Base-by-base conservation (phyloP, 768 basidiomycete genomes). In the Pleurotus ostreatus region DNA sequence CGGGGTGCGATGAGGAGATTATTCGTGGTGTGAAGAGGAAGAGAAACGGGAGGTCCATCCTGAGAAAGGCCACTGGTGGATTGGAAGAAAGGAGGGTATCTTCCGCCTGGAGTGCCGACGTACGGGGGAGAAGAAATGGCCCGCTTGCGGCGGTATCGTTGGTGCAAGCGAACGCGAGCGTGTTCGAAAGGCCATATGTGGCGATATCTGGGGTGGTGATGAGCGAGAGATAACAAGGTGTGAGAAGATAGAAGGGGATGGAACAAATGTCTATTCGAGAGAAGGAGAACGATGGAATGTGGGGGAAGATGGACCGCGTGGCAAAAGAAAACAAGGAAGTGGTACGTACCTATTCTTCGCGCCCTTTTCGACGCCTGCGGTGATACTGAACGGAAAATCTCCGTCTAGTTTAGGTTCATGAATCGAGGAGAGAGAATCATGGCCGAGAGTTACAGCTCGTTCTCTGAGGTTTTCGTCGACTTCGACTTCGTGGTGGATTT, bases 121-220 rank as follows among this genome's bases (percentile, higher is more conserved):
- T 53, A 41, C 9, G 51, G 39, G 1, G 45, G 45, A 11, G 44
- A 47, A 47, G 46, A 34, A 49, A 52, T 40, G 18, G 57, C 26
- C 22, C 57, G 55, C 46, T 54, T 55, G 38, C 53, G 37, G 51
- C 51, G 51, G 39, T 53, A 53, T 40, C 51, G 51, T n/a, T 53
- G 66, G 55, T 78, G 74, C 52, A 98, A 75, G 46, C 87, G 80
- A 3, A 98, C 94, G 39, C 96, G 86, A 18, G 95, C 89, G 65
- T 95, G 93, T 66, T 96, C 94, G 61, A 94, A 98, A 0, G 96
- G 96, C 92, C 94, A 98, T 56, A 98, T 97, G 67, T 98, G 89
- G 57, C 89, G 87, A 73, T 97, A 98, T 59, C 93, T 94, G 60
- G 40, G 38, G 22, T 25, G 18, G 55, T 49, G 9, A 23, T 8